These are phyloP conservation scores for Hypericum androsaemum DNA, from an alignment of 345 rosid genomes.

Conservation along the genomic window DNA sequence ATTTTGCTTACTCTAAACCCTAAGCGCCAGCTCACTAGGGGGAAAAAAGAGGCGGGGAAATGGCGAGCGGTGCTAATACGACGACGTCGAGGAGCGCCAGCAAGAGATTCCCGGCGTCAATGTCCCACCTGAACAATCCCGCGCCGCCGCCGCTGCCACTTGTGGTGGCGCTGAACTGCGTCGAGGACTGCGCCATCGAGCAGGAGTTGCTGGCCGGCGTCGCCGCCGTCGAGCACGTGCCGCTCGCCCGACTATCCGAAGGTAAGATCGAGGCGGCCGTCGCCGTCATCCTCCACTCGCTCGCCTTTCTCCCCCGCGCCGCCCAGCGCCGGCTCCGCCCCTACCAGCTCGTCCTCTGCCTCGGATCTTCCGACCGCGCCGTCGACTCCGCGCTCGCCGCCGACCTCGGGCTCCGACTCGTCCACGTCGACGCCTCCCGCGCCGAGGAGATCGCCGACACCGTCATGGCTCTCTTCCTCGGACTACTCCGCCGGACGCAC, in stretches of 20 bases:
- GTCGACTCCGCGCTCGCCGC: constrained; percentile 87
- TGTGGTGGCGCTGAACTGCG: constrained; percentile 82
- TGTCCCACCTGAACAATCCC: too few relatives aligned
- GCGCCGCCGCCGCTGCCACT: constrained; percentile 32
- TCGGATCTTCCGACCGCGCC: constrained; percentile 87
- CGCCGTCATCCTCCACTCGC: constrained; percentile 89
- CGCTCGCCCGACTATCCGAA: constrained; percentile 81
- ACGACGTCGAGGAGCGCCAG: too few relatives aligned
- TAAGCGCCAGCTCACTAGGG: too few relatives aligned
- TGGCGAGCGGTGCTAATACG: too few relatives aligned
- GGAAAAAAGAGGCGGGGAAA: too few relatives aligned
- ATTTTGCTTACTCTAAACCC: too few relatives aligned
- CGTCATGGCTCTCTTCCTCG: constrained; percentile 92
- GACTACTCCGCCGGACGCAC: constrained; percentile 88
- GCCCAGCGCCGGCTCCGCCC: constrained; percentile 97
- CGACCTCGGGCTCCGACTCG: constrained; percentile 83
- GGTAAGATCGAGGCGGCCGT: constrained; percentile 86
- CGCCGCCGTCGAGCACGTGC: constrained; percentile 79
- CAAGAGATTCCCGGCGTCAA: too few relatives aligned
- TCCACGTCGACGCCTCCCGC: constrained; percentile 83
- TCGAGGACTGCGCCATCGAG: constrained; percentile 77
- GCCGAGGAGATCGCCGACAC: constrained; percentile 98
- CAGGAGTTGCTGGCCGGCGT: constrained; percentile 72
- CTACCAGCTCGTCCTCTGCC: constrained; percentile 85
- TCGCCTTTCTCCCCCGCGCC: constrained; percentile 95